Evolutionary conservation across 768 basidiomycete genomes (phyloP).

Genomic region (Auriscalpium orientale): DNA sequence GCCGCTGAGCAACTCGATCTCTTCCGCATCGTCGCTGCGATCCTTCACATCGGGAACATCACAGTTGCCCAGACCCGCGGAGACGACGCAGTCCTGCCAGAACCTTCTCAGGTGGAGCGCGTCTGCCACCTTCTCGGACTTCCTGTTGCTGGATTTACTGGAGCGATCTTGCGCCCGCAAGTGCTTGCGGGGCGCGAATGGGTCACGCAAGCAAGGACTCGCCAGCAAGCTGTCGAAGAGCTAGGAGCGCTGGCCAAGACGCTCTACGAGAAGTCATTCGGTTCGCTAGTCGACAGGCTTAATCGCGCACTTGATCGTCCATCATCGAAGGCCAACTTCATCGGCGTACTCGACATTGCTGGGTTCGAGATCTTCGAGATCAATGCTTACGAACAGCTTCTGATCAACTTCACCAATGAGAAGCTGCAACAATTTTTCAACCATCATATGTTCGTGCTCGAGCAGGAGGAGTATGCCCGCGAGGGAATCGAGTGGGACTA

Average conservation of each 20-base stretch:
- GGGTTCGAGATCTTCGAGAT: slow-evolving; percentile 96
- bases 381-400: slow-evolving; percentile 94
- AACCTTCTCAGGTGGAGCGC: slow-evolving; percentile 78
- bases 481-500: slow-evolving; percentile 98
- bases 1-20: slow-evolving; percentile 80
- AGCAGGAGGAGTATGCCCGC: slow-evolving; percentile 96
- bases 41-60: slow-evolving; percentile 95
- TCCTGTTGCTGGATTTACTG: slow-evolving; percentile 78
- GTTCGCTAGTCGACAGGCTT: slow-evolving; percentile 87
- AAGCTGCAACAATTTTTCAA: slow-evolving; percentile 98
- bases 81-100: slow-evolving; percentile 72
- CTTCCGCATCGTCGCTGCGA: slow-evolving; percentile 88
- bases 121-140: slow-evolving; percentile 90
- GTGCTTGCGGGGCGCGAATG: slow-evolving; percentile 94
- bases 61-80: slow-evolving; percentile 68
- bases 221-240: slow-evolving; percentile 89
- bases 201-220: slow-evolving; percentile 89
- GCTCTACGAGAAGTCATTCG: slow-evolving; percentile 95
- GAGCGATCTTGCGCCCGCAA: slow-evolving; percentile 81
- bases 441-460: slow-evolving; percentile 99
- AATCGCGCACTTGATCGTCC: slow-evolving; percentile 93
- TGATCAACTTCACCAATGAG: slow-evolving; percentile 99
- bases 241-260: slow-evolving; percentile 88
- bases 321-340: slow-evolving; percentile 86
- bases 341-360: slow-evolving; percentile 97